Percentiles rank a stretch among this genome's conserved stretches.
Conservation (phyloP, 2,329 filamentous ascomycete species). For the Sphaerulina populicola region DNA sequence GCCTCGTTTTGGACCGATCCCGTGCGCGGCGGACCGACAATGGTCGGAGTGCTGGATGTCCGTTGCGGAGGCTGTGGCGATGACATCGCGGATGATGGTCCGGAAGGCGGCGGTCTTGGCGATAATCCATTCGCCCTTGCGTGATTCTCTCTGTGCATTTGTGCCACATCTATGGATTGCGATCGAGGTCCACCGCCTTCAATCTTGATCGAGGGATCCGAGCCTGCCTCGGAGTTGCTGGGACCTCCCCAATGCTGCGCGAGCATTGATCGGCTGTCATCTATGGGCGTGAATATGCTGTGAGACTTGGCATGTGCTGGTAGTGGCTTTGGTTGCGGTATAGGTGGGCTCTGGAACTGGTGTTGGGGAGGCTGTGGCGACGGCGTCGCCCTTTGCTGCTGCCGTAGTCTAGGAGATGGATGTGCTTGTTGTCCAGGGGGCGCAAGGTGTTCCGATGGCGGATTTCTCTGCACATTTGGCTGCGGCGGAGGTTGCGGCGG, state of each 20-base stretch:
- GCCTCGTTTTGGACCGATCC: slow-evolving; percentile 63
- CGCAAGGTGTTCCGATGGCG: slow-evolving; percentile 24
- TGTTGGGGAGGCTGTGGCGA: slow-evolving; percentile 46
- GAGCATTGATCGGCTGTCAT: slow-evolving; percentile 80
- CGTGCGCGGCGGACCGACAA: slow-evolving; percentile 65
- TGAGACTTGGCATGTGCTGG: slow-evolving; percentile 57
- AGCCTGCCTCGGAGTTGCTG: slow-evolving; percentile 42
- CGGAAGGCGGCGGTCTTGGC: slow-evolving; percentile 47
- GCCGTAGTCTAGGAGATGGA: slow-evolving; percentile 26
- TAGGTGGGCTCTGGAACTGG: slow-evolving; percentile 46
- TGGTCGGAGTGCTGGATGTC: slow-evolving; percentile 51
- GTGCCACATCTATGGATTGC: slow-evolving; percentile 57
- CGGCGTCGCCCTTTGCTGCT: slow-evolving; percentile 33
- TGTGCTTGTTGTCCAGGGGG: slow-evolving; percentile 28
- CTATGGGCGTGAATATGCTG: slow-evolving; percentile 96
- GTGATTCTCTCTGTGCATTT: slow-evolving; percentile 43
- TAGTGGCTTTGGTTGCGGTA: slow-evolving; percentile 57
- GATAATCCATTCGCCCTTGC: slow-evolving; percentile 39
- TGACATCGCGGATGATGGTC: slow-evolving; percentile 15
- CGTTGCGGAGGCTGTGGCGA: slow-evolving; percentile 39
- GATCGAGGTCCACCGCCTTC: slow-evolving; percentile 44
- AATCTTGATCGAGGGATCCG: slow-evolving; percentile 38
- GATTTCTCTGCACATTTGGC: slow-evolving; percentile 42
- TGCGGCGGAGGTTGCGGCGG: slow-evolving; percentile 49
- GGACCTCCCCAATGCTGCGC: slow-evolving; percentile 64